Evolutionary conservation across 2,329 filamentous ascomycete species (phyloP).

Genomic region (Ophiocordyceps camponoti-rufipedis): DNA sequence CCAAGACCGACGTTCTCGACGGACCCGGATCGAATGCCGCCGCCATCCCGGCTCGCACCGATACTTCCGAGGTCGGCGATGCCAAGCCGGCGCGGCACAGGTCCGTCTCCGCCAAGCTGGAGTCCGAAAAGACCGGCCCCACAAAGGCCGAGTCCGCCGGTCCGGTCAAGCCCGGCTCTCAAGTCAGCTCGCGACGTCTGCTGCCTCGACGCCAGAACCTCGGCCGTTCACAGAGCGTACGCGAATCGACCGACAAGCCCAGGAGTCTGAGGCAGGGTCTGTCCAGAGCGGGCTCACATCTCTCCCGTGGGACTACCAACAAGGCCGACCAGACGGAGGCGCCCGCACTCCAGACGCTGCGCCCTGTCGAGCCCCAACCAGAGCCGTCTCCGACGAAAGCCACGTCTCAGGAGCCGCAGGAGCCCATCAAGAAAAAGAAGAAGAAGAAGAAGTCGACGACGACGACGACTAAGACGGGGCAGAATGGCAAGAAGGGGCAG

Average conservation of each 20-base stretch:
- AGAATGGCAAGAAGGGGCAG: neutral
- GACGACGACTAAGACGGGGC: neutral
- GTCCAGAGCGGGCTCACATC: conserved; percentile 24
- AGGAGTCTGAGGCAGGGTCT: conserved; percentile 21
- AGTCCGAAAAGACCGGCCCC: neutral
- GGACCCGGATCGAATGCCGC: neutral
- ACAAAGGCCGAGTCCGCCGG: neutral
- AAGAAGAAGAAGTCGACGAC: conserved; percentile 4
- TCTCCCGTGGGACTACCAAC: conserved; percentile 26
- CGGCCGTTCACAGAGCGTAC: conserved; percentile 22
- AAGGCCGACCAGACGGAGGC: conserved; percentile 28
- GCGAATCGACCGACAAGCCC: conserved; percentile 20
- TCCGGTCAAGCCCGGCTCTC: conserved; percentile 33
- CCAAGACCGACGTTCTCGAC: neutral
- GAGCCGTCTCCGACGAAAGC: neutral
- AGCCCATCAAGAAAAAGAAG: conserved; percentile 2
- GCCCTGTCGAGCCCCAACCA: neutral
- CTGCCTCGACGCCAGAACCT: conserved; percentile 26
- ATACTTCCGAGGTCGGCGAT: neutral
- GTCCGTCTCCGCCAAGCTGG: neutral
- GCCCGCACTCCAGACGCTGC: conserved; percentile 18
- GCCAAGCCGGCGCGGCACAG: neutral
- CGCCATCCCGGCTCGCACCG: neutral
- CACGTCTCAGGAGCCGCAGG: neutral
- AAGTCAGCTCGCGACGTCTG: conserved; percentile 48